Conservation (phyloP, 2,329 filamentous ascomycete genomes). For the Phialocephala subalpina region DNA sequence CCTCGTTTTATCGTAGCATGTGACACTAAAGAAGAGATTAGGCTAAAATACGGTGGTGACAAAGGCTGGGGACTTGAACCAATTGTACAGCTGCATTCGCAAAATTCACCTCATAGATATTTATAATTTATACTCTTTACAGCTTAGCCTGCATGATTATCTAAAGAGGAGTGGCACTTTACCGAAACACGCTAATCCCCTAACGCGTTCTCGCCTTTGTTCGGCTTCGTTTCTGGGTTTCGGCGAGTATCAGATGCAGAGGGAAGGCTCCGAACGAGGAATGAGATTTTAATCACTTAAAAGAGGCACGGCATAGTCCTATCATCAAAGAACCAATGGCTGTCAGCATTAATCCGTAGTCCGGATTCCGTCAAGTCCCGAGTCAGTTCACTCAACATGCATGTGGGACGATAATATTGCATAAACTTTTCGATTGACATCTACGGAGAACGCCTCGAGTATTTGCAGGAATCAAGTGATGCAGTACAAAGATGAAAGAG, state of each 20-base stretch:
- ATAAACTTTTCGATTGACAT: constrained; percentile 34
- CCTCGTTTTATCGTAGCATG: background rate
- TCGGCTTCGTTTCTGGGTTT: background rate
- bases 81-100: too few relatives aligned
- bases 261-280: background rate
- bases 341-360: background rate
- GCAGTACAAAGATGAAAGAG: constrained; percentile 33
- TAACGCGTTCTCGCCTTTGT: too few relatives aligned
- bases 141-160: too few relatives aligned
- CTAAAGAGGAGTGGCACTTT: too few relatives aligned
- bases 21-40: background rate
- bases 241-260: background rate
- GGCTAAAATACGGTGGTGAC: background rate
- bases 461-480: constrained; percentile 33
- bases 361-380: background rate
- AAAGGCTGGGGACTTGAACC: too few relatives aligned
- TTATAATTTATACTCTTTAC: too few relatives aligned
- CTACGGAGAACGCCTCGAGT: constrained; percentile 38
- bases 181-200: too few relatives aligned
- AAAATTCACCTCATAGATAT: too few relatives aligned
- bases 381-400: background rate
- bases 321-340: too few relatives aligned
- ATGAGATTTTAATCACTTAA: background rate
- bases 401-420: constrained; percentile 1
- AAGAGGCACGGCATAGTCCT: too few relatives aligned